Evolutionary conservation across 2,329 filamentous ascomycete species (phyloP).

Genomic region (Fusarium napiforme): DNA sequence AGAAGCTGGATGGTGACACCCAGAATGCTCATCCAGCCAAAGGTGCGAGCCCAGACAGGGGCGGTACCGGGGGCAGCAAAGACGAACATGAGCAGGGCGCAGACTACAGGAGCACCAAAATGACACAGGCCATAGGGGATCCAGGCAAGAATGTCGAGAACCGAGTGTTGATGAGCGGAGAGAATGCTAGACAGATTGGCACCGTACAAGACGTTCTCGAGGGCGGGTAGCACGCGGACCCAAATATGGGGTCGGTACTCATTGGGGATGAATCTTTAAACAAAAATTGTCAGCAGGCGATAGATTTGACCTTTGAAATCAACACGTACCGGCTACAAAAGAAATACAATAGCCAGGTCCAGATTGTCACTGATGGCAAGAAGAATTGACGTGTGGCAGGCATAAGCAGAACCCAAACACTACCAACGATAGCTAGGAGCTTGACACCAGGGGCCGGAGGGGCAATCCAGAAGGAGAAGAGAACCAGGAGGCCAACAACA

Average conservation of each 20-base stretch:
- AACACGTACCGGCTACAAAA: slow-evolving; percentile 85
- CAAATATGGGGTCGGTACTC: slow-evolving; percentile 93
- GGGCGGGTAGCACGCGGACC: slow-evolving; percentile 91
- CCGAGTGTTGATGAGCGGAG: slow-evolving; percentile 84
- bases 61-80: slow-evolving; percentile 88
- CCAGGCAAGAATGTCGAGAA: slow-evolving; percentile 91
- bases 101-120: slow-evolving; percentile 85
- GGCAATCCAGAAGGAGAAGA: slow-evolving; percentile 87
- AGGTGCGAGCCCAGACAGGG: slow-evolving; percentile 85
- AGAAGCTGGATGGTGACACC: slow-evolving; percentile 89
- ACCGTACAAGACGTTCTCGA: slow-evolving; percentile 96
- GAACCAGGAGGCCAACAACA: slow-evolving; percentile 75
- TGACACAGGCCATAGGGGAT: slow-evolving; percentile 92
- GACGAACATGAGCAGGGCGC: slow-evolving; percentile 83
- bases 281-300: background rate
- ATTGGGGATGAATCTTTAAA: slow-evolving; percentile 81
- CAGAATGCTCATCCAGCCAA: slow-evolving; percentile 91
- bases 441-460: slow-evolving; percentile 84
- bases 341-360: slow-evolving; percentile 90
- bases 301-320: background rate
- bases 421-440: slow-evolving; percentile 73
- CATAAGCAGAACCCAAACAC: slow-evolving; percentile 78
- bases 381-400: slow-evolving; percentile 92
- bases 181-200: slow-evolving; percentile 96
- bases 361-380: slow-evolving; percentile 84